phyloP scores from a whole-genome alignment of 2,329 filamentous ascomycete species.

The Pestalotiopsis sp. region DNA sequence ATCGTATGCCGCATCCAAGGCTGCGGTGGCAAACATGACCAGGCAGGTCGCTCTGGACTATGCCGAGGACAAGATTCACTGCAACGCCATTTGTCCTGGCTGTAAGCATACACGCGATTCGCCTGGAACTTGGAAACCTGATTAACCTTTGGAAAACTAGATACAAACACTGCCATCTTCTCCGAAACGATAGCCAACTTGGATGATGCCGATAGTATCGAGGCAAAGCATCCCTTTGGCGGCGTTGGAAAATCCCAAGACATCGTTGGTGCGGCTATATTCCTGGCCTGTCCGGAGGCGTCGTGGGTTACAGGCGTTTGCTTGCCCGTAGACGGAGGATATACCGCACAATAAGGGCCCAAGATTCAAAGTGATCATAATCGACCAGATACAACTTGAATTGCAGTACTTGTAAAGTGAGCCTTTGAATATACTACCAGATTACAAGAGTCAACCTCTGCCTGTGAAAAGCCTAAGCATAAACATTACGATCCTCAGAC shows the following conservation, averaged over 20 bases:
- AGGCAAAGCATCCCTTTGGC: slow-evolving; percentile 13
- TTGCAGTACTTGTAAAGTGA: too few species aligned
- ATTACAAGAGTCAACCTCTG: too few species aligned
- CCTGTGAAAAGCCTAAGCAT: background rate
- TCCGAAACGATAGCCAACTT: slow-evolving; percentile 13
- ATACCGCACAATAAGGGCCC: background rate
- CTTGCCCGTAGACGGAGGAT: slow-evolving; percentile 16
- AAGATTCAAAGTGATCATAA: too few species aligned
- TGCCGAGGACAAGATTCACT: slow-evolving; percentile 48
- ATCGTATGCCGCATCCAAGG: slow-evolving; percentile 51
- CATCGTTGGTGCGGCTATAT: slow-evolving; percentile 15
- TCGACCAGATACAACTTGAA: too few species aligned
- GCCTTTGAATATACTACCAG: too few species aligned
- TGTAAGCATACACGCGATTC: slow-evolving; percentile 23
- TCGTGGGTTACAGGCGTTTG: slow-evolving; percentile 14
- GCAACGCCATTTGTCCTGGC: slow-evolving; percentile 57
- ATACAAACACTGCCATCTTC: slow-evolving; percentile 19
- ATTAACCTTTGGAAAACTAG: background rate
- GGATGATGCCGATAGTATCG: background rate
- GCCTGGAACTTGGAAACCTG: background rate
- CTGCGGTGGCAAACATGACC: slow-evolving; percentile 52
- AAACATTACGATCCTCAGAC: background rate
- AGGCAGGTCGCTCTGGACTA: slow-evolving; percentile 52
- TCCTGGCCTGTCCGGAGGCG: slow-evolving; percentile 15
- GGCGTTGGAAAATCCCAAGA: slow-evolving; percentile 14